These are phyloP conservation scores for Asterochloris sp. DNA, from an alignment of 139 green algal genomes.

Conservation along the genomic window DNA sequence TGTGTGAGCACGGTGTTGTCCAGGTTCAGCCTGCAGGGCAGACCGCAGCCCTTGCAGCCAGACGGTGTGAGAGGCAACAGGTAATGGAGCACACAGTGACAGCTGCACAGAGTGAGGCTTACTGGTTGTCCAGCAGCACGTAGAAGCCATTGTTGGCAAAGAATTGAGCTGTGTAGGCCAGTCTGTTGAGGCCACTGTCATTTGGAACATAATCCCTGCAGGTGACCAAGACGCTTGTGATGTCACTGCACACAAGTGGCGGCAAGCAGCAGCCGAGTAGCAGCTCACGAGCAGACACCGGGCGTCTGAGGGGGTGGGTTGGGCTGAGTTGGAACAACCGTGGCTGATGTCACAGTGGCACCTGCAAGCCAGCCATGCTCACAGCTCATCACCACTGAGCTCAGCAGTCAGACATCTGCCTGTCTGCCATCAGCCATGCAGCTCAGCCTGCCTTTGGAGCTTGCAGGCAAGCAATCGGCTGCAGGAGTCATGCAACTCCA, in stretches of 20 bases:
- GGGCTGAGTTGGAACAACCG: neutral
- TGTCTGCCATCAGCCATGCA: too few relatives aligned
- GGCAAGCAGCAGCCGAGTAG: too few relatives aligned
- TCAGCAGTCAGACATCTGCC: too few relatives aligned
- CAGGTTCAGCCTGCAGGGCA: slow-evolving; percentile 20
- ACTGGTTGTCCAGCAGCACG: slow-evolving; percentile 43
- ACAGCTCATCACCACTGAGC: too few relatives aligned
- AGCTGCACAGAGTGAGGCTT: neutral
- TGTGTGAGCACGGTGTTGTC: slow-evolving; percentile 13
- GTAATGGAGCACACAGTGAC: too few relatives aligned
- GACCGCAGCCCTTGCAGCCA: neutral
- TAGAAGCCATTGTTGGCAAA: slow-evolving; percentile 44
- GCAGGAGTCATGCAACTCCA: too few relatives aligned
- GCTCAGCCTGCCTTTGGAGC: too few relatives aligned
- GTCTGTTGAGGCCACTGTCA: slow-evolving; percentile 34
- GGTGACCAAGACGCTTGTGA: too few relatives aligned
- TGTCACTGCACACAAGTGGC: too few relatives aligned
- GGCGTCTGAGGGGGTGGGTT: slow-evolving; percentile 4
- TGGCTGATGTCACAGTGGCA: neutral
- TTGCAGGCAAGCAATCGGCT: too few relatives aligned
- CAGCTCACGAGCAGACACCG: neutral
- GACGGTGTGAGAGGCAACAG: neutral
- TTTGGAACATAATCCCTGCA: slow-evolving; percentile 35
- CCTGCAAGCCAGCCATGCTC: too few relatives aligned
- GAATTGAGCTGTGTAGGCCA: slow-evolving; percentile 42